Base-by-base conservation (phyloP, 2,329 filamentous ascomycete genomes). In the Gaeumannomyces tritici region DNA sequence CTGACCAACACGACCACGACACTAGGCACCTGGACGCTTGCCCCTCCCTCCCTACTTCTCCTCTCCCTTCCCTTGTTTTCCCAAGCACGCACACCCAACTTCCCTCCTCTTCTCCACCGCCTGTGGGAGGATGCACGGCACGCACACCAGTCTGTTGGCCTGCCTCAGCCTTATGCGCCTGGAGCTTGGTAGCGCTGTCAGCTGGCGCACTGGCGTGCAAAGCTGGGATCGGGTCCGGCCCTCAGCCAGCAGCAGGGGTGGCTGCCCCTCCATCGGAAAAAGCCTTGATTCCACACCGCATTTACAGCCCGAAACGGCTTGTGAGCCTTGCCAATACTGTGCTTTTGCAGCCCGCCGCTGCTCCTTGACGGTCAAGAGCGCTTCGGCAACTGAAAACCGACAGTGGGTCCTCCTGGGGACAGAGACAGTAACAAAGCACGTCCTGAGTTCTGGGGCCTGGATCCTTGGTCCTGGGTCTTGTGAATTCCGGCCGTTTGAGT, bases 131-230 rank as follows among this genome's bases (percentile, higher is more conserved):
- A 47, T 47, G 42, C 42, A 47, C 42, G 42, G 42, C 21, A 47
- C 31, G 31, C 31, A 42, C 42, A 42, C 59, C 59, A 61, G 59
- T 42, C 54, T 51, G 55, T 55, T 42, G 5, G 51, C 60, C 26
- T 42, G 60, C 51, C 51, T 61, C 60, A 61, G 60, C 60, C 60
- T 61, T 61, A 61, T 11, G 33, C 33, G 33, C 31, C 33, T 33
- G 33, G 12, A 13, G 33, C 27, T 8, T 51, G 27, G 61, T 62
- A 62, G 60, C 51, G 60, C 51, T 1, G 51, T 61, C 60, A 61
- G 60, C 60, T 55, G 33, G 60, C 33, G 51, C 15, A 54, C 59
- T 51, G 35, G 59, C 35, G 59, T 26, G 18, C 18, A 47, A 47
- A 33, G 31, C 42, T 21, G n/a, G 18, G 56, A 24, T 31, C 26